Evolutionary conservation across 208 protist species (phyloP).

Genomic region (Crithidia bombi): DNA sequence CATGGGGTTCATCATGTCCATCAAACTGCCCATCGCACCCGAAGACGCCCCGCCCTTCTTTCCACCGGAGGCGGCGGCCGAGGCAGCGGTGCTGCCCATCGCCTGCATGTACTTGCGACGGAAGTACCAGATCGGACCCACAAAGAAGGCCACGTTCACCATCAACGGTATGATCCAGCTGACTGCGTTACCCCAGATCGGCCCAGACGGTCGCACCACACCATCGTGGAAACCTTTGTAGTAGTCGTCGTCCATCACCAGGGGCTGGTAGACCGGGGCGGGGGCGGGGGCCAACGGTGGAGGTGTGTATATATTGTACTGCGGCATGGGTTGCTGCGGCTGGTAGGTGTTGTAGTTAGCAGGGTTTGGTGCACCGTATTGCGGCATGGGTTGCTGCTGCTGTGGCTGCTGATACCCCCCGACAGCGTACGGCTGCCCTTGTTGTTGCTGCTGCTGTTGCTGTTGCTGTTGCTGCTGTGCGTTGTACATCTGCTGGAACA

Average conservation of each 20-base stretch:
- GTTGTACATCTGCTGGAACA: constrained; percentile 87
- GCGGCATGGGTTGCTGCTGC: constrained; percentile 32
- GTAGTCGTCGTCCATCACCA: constrained; percentile 77
- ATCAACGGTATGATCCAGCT: constrained; percentile 81
- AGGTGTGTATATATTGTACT: constrained; percentile 17
- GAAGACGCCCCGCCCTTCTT: constrained; percentile 36
- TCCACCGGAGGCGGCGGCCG: constrained; percentile 26
- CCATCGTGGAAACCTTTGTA: constrained; percentile 92
- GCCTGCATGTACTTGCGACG: constrained; percentile 83
- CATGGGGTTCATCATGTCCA: constrained; percentile 96
- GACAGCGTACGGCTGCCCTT: background rate
- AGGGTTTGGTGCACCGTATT: constrained; percentile 12
- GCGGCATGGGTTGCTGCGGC: constrained; percentile 33
- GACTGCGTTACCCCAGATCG: constrained; percentile 71
- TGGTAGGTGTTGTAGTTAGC: constrained; percentile 22
- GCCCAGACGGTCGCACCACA: constrained; percentile 69
- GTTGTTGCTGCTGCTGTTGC: constrained; percentile 30
- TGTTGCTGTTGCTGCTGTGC: constrained; percentile 52
- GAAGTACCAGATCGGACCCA: constrained; percentile 91
- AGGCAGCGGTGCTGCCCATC: constrained; percentile 48
- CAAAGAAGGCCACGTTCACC: constrained; percentile 87
- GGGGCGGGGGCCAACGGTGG: constrained; percentile 1
- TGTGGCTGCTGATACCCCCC: background rate
- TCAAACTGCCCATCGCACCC: constrained; percentile 70
- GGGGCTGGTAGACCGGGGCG: constrained; percentile 27